Evolutionary conservation across 805 yeast genomes (phyloP).

Genomic region (Suhomyces pyralidae): DNA sequence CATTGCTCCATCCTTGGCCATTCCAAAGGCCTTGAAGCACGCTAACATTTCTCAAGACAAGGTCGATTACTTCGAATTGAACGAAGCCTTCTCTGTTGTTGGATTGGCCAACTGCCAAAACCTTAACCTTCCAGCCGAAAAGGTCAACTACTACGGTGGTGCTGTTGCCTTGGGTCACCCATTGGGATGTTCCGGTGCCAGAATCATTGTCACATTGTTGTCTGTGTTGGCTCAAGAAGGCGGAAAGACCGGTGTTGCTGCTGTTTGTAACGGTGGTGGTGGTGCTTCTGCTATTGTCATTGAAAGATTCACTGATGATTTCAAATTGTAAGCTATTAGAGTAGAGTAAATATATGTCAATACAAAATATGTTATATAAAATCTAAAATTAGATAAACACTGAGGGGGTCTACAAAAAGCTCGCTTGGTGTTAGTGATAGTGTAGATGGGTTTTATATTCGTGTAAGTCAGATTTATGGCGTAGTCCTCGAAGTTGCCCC

Average conservation of each 20-base stretch:
- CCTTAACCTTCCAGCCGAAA: conserved; percentile 57
- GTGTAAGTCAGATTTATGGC: neutral
- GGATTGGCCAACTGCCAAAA: conserved; percentile 86
- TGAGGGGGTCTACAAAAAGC: too few relatives aligned
- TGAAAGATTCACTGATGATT: conserved; percentile 52
- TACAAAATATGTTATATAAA: neutral
- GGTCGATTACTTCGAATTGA: conserved; percentile 90
- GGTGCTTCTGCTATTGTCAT: conserved; percentile 94
- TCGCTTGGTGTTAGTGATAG: too few relatives aligned
- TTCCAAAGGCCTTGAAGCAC: conserved; percentile 92
- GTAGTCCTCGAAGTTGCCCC: neutral
- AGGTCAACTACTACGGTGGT: conserved; percentile 89
- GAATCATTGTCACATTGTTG: conserved; percentile 83
- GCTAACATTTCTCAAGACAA: conserved; percentile 64
- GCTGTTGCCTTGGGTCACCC: conserved; percentile 97
- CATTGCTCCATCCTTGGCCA: conserved; percentile 90
- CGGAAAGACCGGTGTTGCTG: conserved; percentile 85
- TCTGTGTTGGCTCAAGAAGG: conserved; percentile 80
- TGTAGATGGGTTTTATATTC: too few relatives aligned
- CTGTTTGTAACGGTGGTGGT: conserved; percentile 99
- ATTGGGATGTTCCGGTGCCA: conserved; percentile 93
- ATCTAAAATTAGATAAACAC: too few relatives aligned
- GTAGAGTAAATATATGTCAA: neutral
- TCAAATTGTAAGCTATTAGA: conserved; percentile 29
- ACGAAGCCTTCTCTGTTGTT: conserved; percentile 97